Evolutionary conservation across 441 rosid genomes (phyloP).

Genomic region (Brassica balearica): DNA sequence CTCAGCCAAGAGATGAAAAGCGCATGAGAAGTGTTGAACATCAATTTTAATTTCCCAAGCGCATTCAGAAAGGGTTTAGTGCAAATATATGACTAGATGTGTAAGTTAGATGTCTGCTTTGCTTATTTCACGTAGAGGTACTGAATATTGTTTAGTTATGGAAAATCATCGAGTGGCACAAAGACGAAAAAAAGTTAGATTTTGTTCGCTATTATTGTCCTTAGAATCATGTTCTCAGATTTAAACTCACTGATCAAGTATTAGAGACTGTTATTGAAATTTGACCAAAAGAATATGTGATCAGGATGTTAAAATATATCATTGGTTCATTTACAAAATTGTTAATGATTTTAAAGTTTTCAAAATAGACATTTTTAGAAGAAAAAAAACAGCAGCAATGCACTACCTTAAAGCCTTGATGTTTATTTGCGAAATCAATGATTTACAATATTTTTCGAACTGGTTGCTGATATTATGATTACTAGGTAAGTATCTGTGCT

Average conservation of each 20-base stretch:
- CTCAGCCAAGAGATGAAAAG: too few relatives aligned
- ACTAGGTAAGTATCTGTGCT: too few relatives aligned
- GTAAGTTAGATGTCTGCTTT: too few relatives aligned
- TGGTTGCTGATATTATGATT: background rate
- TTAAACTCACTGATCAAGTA: background rate
- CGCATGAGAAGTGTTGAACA: too few relatives aligned
- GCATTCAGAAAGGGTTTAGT: too few relatives aligned
- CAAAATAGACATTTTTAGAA: background rate
- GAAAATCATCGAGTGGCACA: too few relatives aligned
- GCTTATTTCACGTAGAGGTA: background rate
- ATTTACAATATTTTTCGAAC: background rate
- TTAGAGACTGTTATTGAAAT: too few relatives aligned
- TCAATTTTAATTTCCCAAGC: too few relatives aligned
- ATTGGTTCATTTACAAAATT: background rate
- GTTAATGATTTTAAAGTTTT: background rate
- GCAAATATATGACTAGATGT: too few relatives aligned
- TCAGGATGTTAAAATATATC: background rate
- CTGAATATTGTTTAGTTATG: background rate
- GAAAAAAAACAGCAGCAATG: background rate
- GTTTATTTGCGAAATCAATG: background rate
- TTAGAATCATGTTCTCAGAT: too few relatives aligned
- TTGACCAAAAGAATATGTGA: background rate
- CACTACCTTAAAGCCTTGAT: background rate
- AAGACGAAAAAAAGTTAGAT: background rate
- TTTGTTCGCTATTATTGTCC: too few relatives aligned